phyloP scores from a whole-genome alignment of 2,329 filamentous ascomycete genomes.

The Cyphellophora attinorum region DNA sequence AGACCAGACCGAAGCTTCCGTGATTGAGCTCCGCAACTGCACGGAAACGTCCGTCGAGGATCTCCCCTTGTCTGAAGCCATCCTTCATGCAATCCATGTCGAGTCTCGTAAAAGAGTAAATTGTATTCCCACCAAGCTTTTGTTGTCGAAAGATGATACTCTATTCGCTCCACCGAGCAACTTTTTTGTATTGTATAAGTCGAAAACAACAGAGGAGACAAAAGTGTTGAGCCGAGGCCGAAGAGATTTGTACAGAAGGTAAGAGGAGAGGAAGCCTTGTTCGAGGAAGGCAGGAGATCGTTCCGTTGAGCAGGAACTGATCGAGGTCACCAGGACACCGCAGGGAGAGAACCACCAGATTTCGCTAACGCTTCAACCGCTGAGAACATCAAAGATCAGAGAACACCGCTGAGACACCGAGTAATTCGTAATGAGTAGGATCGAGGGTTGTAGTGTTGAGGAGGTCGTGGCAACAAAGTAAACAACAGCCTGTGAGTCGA shows the following conservation, averaged over 20 bases:
- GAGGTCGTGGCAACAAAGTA: too few species aligned
- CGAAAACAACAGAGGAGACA: neutral
- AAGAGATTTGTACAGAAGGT: constrained; percentile 3
- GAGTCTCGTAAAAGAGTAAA: too few species aligned
- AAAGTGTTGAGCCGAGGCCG: constrained; percentile 1
- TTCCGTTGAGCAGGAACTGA: neutral
- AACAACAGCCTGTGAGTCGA: constrained; percentile 14
- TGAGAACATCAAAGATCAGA: constrained; percentile 15
- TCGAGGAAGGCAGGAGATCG: neutral
- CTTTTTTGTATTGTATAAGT: neutral
- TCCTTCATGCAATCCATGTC: constrained; percentile 78
- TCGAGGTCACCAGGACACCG: constrained; percentile 12
- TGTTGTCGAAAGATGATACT: too few species aligned
- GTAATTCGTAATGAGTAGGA: too few species aligned
- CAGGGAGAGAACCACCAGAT: constrained; percentile 14
- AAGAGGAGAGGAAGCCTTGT: neutral
- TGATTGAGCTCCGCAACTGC: constrained; percentile 93
- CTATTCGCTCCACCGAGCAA: constrained; percentile 2
- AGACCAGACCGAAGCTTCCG: constrained; percentile 98
- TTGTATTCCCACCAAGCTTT: too few species aligned
- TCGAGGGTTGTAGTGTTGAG: too few species aligned
- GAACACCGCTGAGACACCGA: too few species aligned
- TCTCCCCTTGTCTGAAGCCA: constrained; percentile 66
- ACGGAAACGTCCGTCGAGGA: constrained; percentile 81
- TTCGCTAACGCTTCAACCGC: constrained; percentile 13